A percentile compares a stretch with the other conserved stretches of the same genome.
These are phyloP conservation scores for Syzygium oleosum DNA, from an alignment of 345 rosid genomes.

Conservation along the genomic window DNA sequence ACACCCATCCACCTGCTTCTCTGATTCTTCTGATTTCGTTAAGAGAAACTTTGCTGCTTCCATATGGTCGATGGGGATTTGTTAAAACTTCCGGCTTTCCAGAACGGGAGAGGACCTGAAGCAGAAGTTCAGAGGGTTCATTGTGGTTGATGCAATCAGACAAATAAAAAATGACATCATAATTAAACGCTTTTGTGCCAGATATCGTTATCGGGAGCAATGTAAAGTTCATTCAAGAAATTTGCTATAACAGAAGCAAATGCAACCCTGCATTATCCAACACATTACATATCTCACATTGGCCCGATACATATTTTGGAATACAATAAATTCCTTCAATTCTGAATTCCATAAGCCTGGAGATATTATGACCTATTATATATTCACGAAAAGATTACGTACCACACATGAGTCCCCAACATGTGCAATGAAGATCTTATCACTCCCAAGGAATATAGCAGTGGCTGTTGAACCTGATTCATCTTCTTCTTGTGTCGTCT, in stretches of 20 bases:
- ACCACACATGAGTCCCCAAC: slow-evolving; percentile 88
- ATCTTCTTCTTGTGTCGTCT: slow-evolving; percentile 34
- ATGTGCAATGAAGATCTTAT: slow-evolving; percentile 57
- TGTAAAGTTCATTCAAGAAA: not conserved
- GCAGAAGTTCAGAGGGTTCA: not conserved
- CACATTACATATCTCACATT: not conserved
- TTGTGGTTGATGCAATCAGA: not conserved
- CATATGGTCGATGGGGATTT: slow-evolving; percentile 84
- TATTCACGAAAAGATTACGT: not conserved
- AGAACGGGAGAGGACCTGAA: slow-evolving; percentile 72
- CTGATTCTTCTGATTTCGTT: slow-evolving; percentile 78
- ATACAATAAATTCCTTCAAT: not conserved
- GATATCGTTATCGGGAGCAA: not conserved
- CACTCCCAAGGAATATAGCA: slow-evolving; percentile 48
- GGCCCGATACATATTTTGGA: not conserved
- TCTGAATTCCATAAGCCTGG: not conserved
- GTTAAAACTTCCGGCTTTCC: slow-evolving; percentile 67
- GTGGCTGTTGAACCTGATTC: slow-evolving; percentile 96
- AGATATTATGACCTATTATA: not conserved
- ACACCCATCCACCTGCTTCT: slow-evolving; percentile 99
- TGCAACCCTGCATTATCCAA: not conserved
- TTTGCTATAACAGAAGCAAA: not conserved
- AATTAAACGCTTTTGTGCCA: not conserved
- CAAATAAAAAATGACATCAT: not conserved
- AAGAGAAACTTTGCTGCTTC: slow-evolving; percentile 57